Evolutionary conservation across 352 stramenopile genomes (phyloP).

Genomic region (Salisapilia sapeloensis): DNA sequence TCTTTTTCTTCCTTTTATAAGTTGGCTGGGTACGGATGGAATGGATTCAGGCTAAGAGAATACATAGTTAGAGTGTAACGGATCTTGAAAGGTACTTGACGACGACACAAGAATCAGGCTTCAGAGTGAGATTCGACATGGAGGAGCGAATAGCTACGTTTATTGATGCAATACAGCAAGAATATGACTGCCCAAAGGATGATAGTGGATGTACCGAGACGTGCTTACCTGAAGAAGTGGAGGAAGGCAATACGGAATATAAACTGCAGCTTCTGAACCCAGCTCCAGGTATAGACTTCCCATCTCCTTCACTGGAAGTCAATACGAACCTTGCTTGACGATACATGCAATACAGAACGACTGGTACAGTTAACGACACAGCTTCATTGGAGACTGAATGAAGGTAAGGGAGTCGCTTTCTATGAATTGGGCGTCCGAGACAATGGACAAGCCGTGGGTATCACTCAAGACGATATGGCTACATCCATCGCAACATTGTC

Average conservation of each 20-base stretch:
- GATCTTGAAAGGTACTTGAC: too few species aligned
- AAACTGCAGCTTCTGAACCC: constrained; percentile 78
- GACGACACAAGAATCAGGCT: too few species aligned
- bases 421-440: constrained; percentile 83
- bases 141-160: too few species aligned
- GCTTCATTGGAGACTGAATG: constrained; percentile 82
- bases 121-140: too few species aligned
- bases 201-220: too few species aligned
- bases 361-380: constrained; percentile 80
- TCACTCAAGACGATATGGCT: constrained; percentile 42
- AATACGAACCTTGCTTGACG: not conserved
- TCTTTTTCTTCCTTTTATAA: too few species aligned
- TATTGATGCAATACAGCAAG: too few species aligned
- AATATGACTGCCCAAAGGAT: too few species aligned
- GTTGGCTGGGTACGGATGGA: too few species aligned
- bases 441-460: constrained; percentile 56
- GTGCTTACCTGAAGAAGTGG: constrained; percentile 68
- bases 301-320: not conserved
- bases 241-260: constrained; percentile 85
- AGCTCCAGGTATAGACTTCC: constrained; percentile 16
- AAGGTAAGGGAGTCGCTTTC: constrained; percentile 65
- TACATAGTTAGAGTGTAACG: too few species aligned
- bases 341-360: constrained; percentile 14
- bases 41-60: too few species aligned
- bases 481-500: constrained; percentile 50